Conservation (phyloP, 148 eudicot genomes). For the Chenopodium formosanum region DNA sequence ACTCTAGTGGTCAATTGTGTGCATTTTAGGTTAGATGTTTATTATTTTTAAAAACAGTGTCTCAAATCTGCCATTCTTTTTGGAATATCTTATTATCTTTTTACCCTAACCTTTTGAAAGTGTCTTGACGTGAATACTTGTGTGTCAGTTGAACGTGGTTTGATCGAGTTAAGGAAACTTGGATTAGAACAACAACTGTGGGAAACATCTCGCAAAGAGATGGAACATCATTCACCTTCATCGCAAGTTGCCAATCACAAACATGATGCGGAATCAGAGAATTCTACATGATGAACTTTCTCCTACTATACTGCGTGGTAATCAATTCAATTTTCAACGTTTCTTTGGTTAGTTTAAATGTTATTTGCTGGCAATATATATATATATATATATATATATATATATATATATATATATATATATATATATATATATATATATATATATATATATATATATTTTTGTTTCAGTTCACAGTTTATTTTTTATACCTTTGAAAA, state of each 20-base stretch:
- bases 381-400: no score
- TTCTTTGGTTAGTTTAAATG: constrained; percentile 10
- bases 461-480: constrained; percentile 21
- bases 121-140: neutral
- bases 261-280: constrained; percentile 42
- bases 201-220: constrained; percentile 91
- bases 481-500: constrained; percentile 15
- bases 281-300: constrained; percentile 35
- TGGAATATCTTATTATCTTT: no score
- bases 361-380: neutral
- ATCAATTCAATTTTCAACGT: constrained; percentile 3
- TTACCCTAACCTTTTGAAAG: neutral
- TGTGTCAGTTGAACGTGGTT: constrained; percentile 63
- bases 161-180: constrained; percentile 63
- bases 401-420: no score
- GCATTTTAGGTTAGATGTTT: neutral
- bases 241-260: constrained; percentile 24
- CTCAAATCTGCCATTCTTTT: neutral
- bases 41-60: neutral
- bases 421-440: no score
- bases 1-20: neutral
- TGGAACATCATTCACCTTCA: constrained; percentile 44
- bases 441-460: neutral
- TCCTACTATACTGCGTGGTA: neutral
- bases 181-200: constrained; percentile 86